Conservation (phyloP, 2,329 filamentous ascomycete species). For the Paracorniculantispora psalliotae region DNA sequence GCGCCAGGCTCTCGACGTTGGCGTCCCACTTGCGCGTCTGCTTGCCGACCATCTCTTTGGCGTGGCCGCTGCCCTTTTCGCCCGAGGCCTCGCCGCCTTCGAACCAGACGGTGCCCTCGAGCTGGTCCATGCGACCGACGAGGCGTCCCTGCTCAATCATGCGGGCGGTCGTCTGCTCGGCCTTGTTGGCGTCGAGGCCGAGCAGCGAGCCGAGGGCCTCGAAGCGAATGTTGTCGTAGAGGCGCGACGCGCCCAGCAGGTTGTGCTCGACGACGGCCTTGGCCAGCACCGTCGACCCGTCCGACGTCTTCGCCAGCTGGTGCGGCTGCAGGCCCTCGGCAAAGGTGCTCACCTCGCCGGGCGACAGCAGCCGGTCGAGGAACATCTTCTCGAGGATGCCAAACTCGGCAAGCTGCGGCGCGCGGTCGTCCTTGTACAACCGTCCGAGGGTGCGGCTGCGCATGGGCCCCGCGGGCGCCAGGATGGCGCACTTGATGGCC, state of each 20-base stretch:
- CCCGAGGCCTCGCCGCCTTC: conserved; percentile 67
- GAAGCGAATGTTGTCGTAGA: conserved; percentile 74
- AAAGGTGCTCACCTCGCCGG: conserved; percentile 82
- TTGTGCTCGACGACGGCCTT: conserved; percentile 97
- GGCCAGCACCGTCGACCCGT: conserved; percentile 87
- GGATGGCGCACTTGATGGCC: conserved; percentile 85
- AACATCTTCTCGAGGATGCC: conserved; percentile 97
- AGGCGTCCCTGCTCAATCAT: conserved; percentile 96
- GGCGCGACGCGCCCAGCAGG: conserved; percentile 73
- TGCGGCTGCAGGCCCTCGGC: conserved; percentile 75
- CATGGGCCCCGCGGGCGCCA: conserved; percentile 84
- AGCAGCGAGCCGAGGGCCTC: conserved; percentile 72
- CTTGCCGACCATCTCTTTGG: conserved; percentile 58
- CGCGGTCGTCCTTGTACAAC: conserved; percentile 90
- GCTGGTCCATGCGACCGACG: conserved; percentile 88
- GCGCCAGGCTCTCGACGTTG: conserved; percentile 79
- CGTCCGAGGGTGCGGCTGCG: conserved; percentile 75
- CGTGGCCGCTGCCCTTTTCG: conserved; percentile 61
- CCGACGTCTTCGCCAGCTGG: conserved; percentile 82
- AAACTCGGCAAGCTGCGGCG: conserved; percentile 70
- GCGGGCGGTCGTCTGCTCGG: conserved; percentile 83
- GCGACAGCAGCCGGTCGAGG: conserved; percentile 75
- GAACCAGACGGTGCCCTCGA: conserved; percentile 83
- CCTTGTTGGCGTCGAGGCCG: conserved; percentile 71
- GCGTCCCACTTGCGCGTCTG: conserved; percentile 83